These are phyloP conservation scores for Globisporangium heterothallicum DNA, from an alignment of 352 stramenopile genomes.

Conservation along the genomic window DNA sequence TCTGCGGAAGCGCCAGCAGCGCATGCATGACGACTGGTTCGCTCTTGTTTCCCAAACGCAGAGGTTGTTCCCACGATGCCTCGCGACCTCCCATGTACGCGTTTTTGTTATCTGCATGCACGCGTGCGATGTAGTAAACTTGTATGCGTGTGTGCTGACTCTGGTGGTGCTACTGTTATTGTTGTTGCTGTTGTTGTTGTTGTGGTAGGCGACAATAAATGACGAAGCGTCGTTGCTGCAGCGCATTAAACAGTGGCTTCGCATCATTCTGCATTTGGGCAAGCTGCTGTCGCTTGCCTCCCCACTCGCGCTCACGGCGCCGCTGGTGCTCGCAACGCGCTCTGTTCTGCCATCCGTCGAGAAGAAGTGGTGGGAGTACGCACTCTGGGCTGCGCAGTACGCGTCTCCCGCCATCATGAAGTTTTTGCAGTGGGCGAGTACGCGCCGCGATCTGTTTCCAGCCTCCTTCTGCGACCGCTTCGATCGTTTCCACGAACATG, in stretches of 20 bases:
- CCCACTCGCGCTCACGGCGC: conserved; percentile 40
- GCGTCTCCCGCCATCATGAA: conserved; percentile 93
- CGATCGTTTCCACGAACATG: conserved; percentile 85
- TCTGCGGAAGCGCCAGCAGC: conserved; percentile 3
- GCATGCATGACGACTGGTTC: conserved; percentile 6
- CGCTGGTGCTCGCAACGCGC: conserved; percentile 29
- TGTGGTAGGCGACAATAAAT: conserved; percentile 3
- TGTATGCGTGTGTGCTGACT: background rate
- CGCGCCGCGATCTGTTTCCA: conserved; percentile 92
- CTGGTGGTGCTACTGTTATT: background rate
- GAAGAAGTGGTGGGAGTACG: conserved; percentile 59
- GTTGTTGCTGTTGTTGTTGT: background rate
- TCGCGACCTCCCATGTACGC: conserved; percentile 15
- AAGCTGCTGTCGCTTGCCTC: conserved; percentile 52
- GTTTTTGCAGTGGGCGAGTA: conserved; percentile 94
- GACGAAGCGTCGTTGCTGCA: conserved; percentile 21
- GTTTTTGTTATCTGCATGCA: too few relatives aligned
- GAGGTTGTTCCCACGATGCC: conserved; percentile 12
- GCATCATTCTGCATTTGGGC: conserved; percentile 43
- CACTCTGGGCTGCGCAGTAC: conserved; percentile 50
- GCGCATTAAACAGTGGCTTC: conserved; percentile 39
- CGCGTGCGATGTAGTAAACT: background rate
- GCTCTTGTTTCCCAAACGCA: background rate
- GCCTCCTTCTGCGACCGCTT: conserved; percentile 88
- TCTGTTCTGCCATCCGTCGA: conserved; percentile 25